These are phyloP conservation scores for Logfia minima DNA, from an alignment of 129 eudicot genomes.

Conservation along the genomic window DNA sequence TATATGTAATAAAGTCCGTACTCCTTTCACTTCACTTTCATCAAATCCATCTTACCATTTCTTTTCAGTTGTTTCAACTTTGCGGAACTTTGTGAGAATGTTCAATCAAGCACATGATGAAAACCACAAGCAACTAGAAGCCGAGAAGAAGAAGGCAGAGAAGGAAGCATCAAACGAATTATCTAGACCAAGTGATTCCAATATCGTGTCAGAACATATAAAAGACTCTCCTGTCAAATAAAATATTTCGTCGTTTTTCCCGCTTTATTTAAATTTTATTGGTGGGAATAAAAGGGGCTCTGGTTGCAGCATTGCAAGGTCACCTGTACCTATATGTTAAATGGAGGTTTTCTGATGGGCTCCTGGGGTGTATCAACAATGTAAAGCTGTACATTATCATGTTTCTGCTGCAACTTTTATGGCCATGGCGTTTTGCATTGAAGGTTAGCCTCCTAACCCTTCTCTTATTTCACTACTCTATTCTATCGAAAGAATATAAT, in stretches of 20 bases:
- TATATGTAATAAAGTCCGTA: not conserved
- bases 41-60: constrained; percentile 10
- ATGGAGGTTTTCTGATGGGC: constrained; percentile 9
- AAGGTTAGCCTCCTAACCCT: constrained; percentile 32
- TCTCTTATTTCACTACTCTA: not conserved
- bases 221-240: constrained; percentile 36
- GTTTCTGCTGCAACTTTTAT: constrained; percentile 22
- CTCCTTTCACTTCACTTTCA: not conserved
- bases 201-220: constrained; percentile 28
- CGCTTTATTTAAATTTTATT: not conserved
- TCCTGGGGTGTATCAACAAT: constrained; percentile 13
- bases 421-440: not conserved
- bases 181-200: constrained; percentile 39
- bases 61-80: constrained; percentile 63
- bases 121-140: constrained; percentile 68
- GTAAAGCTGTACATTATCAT: constrained; percentile 29
- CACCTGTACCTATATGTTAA: not conserved
- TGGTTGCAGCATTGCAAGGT: constrained; percentile 11
- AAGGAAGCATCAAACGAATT: constrained; percentile 47
- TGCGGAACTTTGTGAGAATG: constrained; percentile 68
- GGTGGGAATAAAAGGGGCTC: constrained; percentile 19
- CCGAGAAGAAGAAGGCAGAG: constrained; percentile 54
- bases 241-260: not conserved
- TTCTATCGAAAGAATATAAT: not conserved
- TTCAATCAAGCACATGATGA: constrained; percentile 73